These are phyloP conservation scores for Uronychia binucleata DNA, from an alignment of 73 alveolate genomes.

Conservation along the genomic window DNA sequence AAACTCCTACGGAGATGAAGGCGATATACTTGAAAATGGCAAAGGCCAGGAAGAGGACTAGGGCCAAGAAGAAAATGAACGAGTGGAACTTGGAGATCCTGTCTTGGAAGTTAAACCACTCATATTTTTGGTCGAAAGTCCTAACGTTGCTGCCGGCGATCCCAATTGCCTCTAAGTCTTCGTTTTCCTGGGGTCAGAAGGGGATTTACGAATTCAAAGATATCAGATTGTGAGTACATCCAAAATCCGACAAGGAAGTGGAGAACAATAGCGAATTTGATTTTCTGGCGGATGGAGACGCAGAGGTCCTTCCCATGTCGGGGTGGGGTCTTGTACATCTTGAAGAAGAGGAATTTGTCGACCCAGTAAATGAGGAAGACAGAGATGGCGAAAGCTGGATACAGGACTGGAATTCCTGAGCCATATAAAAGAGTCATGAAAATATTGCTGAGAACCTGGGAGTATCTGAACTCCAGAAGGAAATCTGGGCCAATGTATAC, in stretches of 20 bases:
- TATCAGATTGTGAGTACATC: conserved; percentile 42
- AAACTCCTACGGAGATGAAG: not conserved
- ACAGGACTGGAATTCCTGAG: conserved; percentile 71
- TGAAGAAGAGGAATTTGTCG: conserved; percentile 53
- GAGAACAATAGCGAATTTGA: conserved; percentile 19
- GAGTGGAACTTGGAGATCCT: conserved; percentile 21
- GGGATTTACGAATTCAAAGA: not conserved
- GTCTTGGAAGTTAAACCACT: conserved; percentile 13
- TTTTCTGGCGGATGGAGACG: not conserved
- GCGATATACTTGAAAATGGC: conserved; percentile 7
- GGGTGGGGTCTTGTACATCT: conserved; percentile 51
- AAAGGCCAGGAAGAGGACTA: not conserved
- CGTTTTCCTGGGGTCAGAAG: not conserved
- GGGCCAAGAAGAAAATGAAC: conserved; percentile 4
- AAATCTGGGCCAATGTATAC: conserved; percentile 73
- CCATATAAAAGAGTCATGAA: conserved; percentile 53
- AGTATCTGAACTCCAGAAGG: conserved; percentile 51
- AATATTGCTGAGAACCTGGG: conserved; percentile 42
- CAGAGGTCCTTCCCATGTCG: conserved; percentile 29
- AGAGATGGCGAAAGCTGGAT: conserved; percentile 12
- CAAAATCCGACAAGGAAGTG: conserved; percentile 45
- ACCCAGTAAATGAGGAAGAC: conserved; percentile 54
- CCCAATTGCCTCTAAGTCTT: not conserved
- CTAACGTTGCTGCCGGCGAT: conserved; percentile 4
- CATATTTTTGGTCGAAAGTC: not conserved